Conservation (phyloP, 1,284 basidiomycete genomes). For the Malassezia psittaci region DNA sequence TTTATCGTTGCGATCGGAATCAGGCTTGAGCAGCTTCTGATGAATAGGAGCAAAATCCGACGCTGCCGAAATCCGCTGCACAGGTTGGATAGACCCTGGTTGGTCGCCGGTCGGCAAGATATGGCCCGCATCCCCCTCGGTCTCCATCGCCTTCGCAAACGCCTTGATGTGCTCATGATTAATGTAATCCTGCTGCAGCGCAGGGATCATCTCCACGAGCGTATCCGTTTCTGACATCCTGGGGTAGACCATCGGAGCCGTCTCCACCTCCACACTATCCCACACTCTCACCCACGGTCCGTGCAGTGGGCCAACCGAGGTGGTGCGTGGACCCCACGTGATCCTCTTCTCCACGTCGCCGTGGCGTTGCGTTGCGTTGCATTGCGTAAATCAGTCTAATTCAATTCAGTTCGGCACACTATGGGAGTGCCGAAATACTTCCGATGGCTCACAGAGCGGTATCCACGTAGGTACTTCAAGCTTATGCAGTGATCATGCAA, state of each 20-base stretch:
- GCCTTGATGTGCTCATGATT: slow-evolving; percentile 3
- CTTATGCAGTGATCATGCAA: slow-evolving; percentile 94
- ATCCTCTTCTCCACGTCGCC: too few species aligned
- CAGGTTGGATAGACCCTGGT: background rate
- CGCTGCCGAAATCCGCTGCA: slow-evolving; percentile 28
- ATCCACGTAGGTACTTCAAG: slow-evolving; percentile 62
- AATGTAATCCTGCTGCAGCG: background rate
- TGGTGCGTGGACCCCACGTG: background rate
- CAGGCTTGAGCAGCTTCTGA: slow-evolving; percentile 19
- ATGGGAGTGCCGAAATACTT: slow-evolving; percentile 52
- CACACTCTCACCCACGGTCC: too few species aligned
- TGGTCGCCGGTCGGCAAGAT: background rate
- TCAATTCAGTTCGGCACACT: too few species aligned
- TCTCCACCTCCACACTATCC: background rate
- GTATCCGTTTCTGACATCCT: background rate
- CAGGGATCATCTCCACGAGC: background rate
- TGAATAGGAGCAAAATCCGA: slow-evolving; percentile 46
- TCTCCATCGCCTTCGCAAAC: slow-evolving; percentile 5
- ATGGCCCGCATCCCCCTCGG: background rate
- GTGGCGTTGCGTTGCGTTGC: too few species aligned
- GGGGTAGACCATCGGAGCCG: background rate
- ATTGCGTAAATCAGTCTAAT: too few species aligned
- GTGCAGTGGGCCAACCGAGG: background rate
- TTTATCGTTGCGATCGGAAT: background rate
- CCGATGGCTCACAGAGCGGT: slow-evolving; percentile 67